Conservation (phyloP, 1,284 basidiomycete genomes). For the Trichosporon inkin region DNA sequence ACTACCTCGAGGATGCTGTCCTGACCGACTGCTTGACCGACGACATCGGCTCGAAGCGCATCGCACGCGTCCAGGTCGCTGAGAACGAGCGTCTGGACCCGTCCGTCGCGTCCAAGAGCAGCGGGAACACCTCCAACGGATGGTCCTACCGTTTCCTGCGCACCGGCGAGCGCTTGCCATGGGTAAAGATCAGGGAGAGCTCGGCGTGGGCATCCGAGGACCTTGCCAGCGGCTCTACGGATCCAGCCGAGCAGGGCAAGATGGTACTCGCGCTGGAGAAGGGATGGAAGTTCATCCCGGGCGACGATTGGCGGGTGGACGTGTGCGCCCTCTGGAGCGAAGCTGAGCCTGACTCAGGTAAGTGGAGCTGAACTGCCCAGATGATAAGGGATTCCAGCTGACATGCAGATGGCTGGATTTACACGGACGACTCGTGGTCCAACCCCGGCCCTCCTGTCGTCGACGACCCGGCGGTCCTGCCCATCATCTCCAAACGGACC, state of each 20-base stretch:
- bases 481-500: slow-evolving; percentile 8
- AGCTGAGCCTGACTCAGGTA: slow-evolving; percentile 40
- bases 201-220: slow-evolving; percentile 30
- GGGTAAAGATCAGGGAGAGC: slow-evolving; percentile 35
- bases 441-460: slow-evolving; percentile 6
- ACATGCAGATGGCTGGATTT: slow-evolving; percentile 45
- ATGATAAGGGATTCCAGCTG: neutral
- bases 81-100: slow-evolving; percentile 50
- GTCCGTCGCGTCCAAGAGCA: slow-evolving; percentile 24
- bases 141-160: slow-evolving; percentile 37
- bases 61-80: slow-evolving; percentile 45
- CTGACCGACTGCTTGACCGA: slow-evolving; percentile 44
- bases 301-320: slow-evolving; percentile 49
- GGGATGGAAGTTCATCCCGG: slow-evolving; percentile 45
- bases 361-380: slow-evolving; percentile 17
- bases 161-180: slow-evolving; percentile 41
- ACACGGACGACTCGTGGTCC: slow-evolving; percentile 48
- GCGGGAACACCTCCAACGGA: slow-evolving; percentile 8
- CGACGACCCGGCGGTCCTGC: slow-evolving; percentile 3
- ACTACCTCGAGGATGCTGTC: slow-evolving; percentile 29
- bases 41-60: slow-evolving; percentile 30
- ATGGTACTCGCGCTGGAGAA: slow-evolving; percentile 39
- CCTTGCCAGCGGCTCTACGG: neutral
- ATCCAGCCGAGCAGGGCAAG: slow-evolving; percentile 25
- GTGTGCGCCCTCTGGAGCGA: slow-evolving; percentile 44